A percentile compares a stretch with the other conserved stretches of the same genome.
Evolutionary conservation across 768 basidiomycete genomes (phyloP).

Genomic region (Russula sp.): DNA sequence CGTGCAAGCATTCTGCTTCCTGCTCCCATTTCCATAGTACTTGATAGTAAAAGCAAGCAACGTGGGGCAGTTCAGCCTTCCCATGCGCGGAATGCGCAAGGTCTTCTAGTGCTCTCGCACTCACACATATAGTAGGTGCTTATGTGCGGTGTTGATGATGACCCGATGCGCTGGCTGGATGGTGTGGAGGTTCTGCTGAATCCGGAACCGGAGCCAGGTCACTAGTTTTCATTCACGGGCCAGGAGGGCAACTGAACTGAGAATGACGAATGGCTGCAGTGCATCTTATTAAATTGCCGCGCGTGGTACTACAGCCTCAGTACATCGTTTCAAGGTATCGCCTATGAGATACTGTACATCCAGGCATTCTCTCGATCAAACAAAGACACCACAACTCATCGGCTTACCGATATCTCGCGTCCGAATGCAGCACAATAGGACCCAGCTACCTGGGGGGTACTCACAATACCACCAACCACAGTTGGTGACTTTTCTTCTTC

Average conservation of each 20-base stretch:
- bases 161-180: constrained; percentile 55
- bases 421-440: constrained; percentile 63
- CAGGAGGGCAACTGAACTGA: constrained; percentile 49
- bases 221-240: constrained; percentile 38
- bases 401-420: constrained; percentile 74
- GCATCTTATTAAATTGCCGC: constrained; percentile 76
- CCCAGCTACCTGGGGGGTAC: constrained; percentile 31
- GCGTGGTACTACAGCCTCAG: constrained; percentile 80
- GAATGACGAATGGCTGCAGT: constrained; percentile 68
- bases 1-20: constrained; percentile 52
- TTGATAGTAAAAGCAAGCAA: constrained; percentile 46
- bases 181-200: constrained; percentile 47
- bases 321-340: constrained; percentile 31
- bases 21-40: constrained; percentile 31
- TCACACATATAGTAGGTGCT: constrained; percentile 57
- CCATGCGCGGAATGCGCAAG: constrained; percentile 66
- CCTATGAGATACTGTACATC: background rate
- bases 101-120: constrained; percentile 45
- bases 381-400: constrained; percentile 47
- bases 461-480: constrained; percentile 70
- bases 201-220: constrained; percentile 33
- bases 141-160: constrained; percentile 59
- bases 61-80: constrained; percentile 70
- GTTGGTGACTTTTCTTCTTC: constrained; percentile 54
- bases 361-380: constrained; percentile 32